A percentile compares a stretch with the other conserved stretches of the same genome.
phyloP scores from a whole-genome alignment of 371 early-diverging fungal species.

The Apophysomyces ossiformis region DNA sequence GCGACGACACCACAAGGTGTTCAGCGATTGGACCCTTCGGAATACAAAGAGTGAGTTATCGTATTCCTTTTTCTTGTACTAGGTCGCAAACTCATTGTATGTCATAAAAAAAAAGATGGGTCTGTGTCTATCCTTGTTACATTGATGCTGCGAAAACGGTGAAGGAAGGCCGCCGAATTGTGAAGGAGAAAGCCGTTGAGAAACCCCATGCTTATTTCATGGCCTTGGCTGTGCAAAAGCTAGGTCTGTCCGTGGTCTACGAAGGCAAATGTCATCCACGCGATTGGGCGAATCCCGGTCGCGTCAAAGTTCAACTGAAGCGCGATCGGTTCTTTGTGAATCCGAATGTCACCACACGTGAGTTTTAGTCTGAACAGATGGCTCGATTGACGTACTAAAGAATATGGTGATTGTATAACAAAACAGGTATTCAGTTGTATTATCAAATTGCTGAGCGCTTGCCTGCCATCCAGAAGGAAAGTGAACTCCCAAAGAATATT shows the following conservation, averaged over 20 bases:
- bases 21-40: conserved; percentile 40
- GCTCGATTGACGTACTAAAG: neutral
- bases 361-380: neutral
- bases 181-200: conserved; percentile 49
- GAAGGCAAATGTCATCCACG: conserved; percentile 65
- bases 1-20: conserved; percentile 43
- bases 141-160: conserved; percentile 60
- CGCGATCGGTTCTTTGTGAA: conserved; percentile 39
- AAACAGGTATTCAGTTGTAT: conserved; percentile 38
- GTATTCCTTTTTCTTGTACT: neutral
- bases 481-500: conserved; percentile 38
- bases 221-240: conserved; percentile 60
- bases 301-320: conserved; percentile 60
- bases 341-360: conserved; percentile 32
- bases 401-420: neutral
- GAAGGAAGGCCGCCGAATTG: conserved; percentile 58
- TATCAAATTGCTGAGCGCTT: conserved; percentile 40
- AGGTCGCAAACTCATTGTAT: neutral
- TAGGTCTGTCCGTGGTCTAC: conserved; percentile 62
- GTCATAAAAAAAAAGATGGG: conserved; percentile 48
- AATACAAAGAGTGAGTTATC: conserved; percentile 45
- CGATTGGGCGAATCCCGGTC: conserved; percentile 67
- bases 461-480: conserved; percentile 43
- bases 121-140: conserved; percentile 71
- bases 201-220: conserved; percentile 72